These are phyloP conservation scores for Curvularia sp. DNA, from an alignment of 2,329 filamentous ascomycete species.

Conservation along the genomic window DNA sequence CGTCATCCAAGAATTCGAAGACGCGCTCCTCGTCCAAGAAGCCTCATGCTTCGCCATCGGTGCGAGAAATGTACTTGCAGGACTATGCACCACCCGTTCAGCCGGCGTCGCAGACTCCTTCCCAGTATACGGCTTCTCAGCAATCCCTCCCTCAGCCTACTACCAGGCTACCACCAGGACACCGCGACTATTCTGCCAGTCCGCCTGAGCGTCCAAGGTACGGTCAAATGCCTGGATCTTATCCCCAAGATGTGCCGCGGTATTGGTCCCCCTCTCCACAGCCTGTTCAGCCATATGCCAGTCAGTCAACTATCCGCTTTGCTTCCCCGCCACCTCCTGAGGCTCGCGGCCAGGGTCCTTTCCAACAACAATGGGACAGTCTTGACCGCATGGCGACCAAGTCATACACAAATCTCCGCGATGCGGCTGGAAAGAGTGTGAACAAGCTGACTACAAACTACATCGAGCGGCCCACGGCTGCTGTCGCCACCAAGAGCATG, in stretches of 20 bases:
- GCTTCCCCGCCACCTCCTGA: conserved; percentile 29
- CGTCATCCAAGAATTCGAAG: conserved; percentile 26
- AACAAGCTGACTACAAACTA: conserved; percentile 38
- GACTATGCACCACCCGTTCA: conserved; percentile 27
- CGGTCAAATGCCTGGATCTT: conserved; percentile 27
- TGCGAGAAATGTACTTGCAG: conserved; percentile 23
- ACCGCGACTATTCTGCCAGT: conserved; percentile 22
- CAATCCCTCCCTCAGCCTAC: conserved; percentile 14
- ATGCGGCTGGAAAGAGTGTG: conserved; percentile 36
- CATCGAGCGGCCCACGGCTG: conserved; percentile 40
- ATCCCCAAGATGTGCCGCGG: conserved; percentile 20
- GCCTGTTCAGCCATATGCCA: conserved; percentile 25
- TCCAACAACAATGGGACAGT: conserved; percentile 40
- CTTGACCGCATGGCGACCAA: conserved; percentile 40
- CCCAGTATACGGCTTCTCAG: conserved; percentile 18
- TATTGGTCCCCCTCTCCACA: conserved; percentile 28
- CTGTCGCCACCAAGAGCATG: conserved; percentile 44
- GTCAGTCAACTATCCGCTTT: conserved; percentile 32
- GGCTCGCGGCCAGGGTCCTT: conserved; percentile 28
- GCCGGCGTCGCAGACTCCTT: conserved; percentile 9
- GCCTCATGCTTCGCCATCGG: conserved; percentile 23
- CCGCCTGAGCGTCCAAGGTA: conserved; percentile 32
- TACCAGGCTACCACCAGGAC: conserved; percentile 15
- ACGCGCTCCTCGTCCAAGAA: conserved; percentile 24
- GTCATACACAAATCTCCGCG: conserved; percentile 39